A percentile compares a stretch with the other conserved stretches of the same genome.
These are phyloP conservation scores for Tuctoria greenei DNA, from an alignment of 176 grass and related monocot species.

Conservation along the genomic window DNA sequence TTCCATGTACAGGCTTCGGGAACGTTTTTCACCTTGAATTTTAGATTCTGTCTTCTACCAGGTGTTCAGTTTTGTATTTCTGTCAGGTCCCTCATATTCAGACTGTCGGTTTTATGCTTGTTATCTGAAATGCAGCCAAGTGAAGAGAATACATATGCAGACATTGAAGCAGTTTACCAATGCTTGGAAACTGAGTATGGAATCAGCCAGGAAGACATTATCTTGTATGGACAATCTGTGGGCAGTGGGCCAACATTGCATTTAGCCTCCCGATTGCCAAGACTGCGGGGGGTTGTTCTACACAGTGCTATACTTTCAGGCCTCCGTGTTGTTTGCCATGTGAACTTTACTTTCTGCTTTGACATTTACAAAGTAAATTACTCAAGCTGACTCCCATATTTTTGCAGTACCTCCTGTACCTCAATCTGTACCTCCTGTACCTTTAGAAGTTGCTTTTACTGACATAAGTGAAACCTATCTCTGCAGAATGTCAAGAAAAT, in stretches of 20 bases:
- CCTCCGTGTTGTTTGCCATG: slow-evolving; percentile 91
- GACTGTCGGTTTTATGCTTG: slow-evolving; percentile 23
- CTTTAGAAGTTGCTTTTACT: slow-evolving; percentile 28
- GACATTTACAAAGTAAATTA: slow-evolving; percentile 96
- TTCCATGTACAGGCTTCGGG: neutral
- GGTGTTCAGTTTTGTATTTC: slow-evolving; percentile 22
- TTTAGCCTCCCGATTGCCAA: slow-evolving; percentile 79
- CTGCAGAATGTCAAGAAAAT: slow-evolving; percentile 98
- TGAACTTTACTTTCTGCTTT: slow-evolving; percentile 96
- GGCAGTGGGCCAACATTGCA: slow-evolving; percentile 95
- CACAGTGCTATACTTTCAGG: slow-evolving; percentile 98
- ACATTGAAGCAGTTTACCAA: slow-evolving; percentile 96
- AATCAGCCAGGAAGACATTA: slow-evolving; percentile 92
- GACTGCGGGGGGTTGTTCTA: slow-evolving; percentile 88
- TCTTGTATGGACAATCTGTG: slow-evolving; percentile 98
- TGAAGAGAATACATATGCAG: slow-evolving; percentile 95
- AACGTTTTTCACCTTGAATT: neutral
- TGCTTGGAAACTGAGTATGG: slow-evolving; percentile 94
- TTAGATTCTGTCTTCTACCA: slow-evolving; percentile 6
- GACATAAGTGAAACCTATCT: slow-evolving; percentile 30
- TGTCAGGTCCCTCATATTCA: neutral
- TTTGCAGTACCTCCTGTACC: neutral
- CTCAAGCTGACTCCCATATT: slow-evolving; percentile 7
- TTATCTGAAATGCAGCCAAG: slow-evolving; percentile 66
- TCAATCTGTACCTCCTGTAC: neutral